A percentile compares a stretch with the other conserved stretches of the same genome.
These are phyloP conservation scores for Calonectria leucothoes DNA, from an alignment of 2,329 filamentous ascomycete genomes.

Conservation along the genomic window DNA sequence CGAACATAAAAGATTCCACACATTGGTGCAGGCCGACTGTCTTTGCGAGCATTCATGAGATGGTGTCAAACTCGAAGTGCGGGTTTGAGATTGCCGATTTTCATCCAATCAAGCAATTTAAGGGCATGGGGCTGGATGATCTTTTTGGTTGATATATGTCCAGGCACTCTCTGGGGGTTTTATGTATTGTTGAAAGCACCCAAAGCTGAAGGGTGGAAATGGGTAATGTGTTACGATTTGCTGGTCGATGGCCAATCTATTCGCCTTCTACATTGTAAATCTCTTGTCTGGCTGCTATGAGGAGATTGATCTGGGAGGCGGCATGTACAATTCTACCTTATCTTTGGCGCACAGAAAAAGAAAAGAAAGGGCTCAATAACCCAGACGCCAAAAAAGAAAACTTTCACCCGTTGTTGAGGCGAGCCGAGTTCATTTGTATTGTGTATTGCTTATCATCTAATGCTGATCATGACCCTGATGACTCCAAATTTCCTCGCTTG, in stretches of 20 bases:
- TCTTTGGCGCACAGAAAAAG: not conserved
- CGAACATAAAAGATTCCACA: too few relatives aligned
- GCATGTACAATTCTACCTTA: too few relatives aligned
- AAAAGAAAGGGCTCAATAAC: not conserved
- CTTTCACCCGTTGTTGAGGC: not conserved
- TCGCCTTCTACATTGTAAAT: too few relatives aligned
- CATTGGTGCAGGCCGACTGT: not conserved
- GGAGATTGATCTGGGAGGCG: too few relatives aligned
- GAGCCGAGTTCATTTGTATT: not conserved
- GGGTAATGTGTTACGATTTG: too few relatives aligned
- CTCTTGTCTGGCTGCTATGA: too few relatives aligned
- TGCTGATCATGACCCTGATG: not conserved
- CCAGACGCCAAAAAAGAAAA: not conserved
- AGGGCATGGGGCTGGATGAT: not conserved
- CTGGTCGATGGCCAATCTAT: too few relatives aligned
- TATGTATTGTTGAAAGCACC: too few relatives aligned
- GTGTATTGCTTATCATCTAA: not conserved
- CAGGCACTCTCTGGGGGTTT: too few relatives aligned
- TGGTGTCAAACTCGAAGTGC: not conserved
- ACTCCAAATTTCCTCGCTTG: not conserved
- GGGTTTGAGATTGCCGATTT: not conserved
- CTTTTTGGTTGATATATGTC: too few relatives aligned
- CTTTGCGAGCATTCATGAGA: not conserved
- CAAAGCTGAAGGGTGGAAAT: too few relatives aligned
- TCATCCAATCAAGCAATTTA: not conserved